Conservation (phyloP, 345 rosid genomes). For the Arabidopsis arenosa region DNA sequence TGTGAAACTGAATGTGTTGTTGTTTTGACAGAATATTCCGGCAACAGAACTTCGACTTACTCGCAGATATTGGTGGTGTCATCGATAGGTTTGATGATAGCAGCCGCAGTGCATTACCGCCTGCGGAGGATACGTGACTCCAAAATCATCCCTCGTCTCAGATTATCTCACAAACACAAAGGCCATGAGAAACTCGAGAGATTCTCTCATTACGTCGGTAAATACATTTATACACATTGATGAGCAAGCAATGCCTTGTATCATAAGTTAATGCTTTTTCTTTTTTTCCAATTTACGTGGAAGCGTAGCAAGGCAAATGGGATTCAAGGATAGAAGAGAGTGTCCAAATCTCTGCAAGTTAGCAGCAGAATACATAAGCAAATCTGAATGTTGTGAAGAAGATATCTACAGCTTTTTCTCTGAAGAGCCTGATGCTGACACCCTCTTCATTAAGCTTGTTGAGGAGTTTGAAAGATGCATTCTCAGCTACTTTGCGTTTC, state of each 20-base stretch:
- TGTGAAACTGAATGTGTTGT: background rate
- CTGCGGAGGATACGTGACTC: constrained; percentile 55
- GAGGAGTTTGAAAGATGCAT: constrained; percentile 95
- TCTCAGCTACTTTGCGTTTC: constrained; percentile 84
- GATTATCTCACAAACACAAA: constrained; percentile 46
- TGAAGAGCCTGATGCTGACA: constrained; percentile 64
- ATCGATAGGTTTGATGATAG: constrained; percentile 68
- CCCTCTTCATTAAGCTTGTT: constrained; percentile 81
- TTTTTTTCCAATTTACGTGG: too few relatives aligned
- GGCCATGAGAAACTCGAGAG: constrained; percentile 71
- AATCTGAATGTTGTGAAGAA: constrained; percentile 68
- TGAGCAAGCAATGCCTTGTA: background rate
- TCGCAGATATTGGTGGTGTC: constrained; percentile 69
- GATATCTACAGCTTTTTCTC: constrained; percentile 71
- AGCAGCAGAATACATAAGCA: constrained; percentile 80
- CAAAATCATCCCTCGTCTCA: constrained; percentile 68
- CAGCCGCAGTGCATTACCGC: constrained; percentile 64
- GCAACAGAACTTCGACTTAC: constrained; percentile 50
- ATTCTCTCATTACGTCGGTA: constrained; percentile 92
- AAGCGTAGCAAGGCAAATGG: constrained; percentile 84
- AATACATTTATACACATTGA: background rate
- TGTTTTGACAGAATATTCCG: constrained; percentile 46
- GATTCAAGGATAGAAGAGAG: constrained; percentile 71
- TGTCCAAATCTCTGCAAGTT: constrained; percentile 87
- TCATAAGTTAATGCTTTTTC: background rate